phyloP scores from a whole-genome alignment of 1,284 basidiomycete species.

The Mrakiaceae sp. region DNA sequence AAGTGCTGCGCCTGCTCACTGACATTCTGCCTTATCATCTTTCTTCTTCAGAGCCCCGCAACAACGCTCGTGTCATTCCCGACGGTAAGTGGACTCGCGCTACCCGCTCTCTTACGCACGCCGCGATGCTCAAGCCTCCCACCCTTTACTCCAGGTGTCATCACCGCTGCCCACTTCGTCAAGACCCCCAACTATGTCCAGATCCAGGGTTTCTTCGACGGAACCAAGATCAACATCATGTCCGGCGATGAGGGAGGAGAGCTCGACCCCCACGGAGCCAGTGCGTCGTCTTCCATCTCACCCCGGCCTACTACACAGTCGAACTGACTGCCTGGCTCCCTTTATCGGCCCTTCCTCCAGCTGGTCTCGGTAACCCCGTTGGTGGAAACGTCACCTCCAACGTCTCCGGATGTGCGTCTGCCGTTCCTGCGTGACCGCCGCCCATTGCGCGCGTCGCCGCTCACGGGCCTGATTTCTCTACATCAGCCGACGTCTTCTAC shows the following conservation, averaged over 20 bases:
- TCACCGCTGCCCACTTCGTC: constrained; percentile 23
- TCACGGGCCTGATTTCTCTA: too few relatives aligned
- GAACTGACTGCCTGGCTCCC: not conserved
- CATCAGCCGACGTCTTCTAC: constrained; percentile 23
- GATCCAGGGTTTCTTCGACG: constrained; percentile 32
- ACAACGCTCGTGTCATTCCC: constrained; percentile 29
- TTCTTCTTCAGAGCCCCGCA: constrained; percentile 13
- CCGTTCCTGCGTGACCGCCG: too few relatives aligned
- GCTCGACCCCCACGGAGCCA: constrained; percentile 24
- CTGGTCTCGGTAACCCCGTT: constrained; percentile 31
- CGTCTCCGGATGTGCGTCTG: constrained; percentile 29
- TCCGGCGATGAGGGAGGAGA: constrained; percentile 25
- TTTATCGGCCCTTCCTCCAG: constrained; percentile 5
- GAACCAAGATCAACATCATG: constrained; percentile 22
- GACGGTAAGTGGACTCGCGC: constrained; percentile 26
- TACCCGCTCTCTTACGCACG: not conserved
- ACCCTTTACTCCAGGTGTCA: constrained; percentile 1
- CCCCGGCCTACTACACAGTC: constrained; percentile 26
- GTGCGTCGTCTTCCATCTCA: constrained; percentile 40
- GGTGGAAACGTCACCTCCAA: constrained; percentile 35
- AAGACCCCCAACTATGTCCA: constrained; percentile 34
- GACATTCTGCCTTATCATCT: too few relatives aligned
- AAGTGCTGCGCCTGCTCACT: too few relatives aligned
- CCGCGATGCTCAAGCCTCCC: not conserved
- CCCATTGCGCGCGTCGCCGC: too few relatives aligned